A percentile compares a stretch with the other conserved stretches of the same genome.
phyloP scores from a whole-genome alignment of 1,284 basidiomycete species.

The Schizophyllum commune region DNA sequence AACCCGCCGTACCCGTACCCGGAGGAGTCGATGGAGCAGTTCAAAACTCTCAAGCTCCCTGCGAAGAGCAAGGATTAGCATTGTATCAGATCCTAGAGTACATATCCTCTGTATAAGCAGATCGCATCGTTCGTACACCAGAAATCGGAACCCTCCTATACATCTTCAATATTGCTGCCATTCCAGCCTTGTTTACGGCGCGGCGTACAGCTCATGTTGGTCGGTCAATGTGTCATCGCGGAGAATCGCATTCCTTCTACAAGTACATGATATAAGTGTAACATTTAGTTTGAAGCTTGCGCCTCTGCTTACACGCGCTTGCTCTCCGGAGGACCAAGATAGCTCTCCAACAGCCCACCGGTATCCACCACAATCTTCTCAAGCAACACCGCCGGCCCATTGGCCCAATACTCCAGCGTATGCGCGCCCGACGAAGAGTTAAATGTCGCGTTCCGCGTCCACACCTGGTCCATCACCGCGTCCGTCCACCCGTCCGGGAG shows the following conservation, averaged over 20 bases:
- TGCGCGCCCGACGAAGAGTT: constrained; percentile 41
- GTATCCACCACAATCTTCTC: constrained; percentile 62
- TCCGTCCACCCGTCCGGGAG: constrained; percentile 45
- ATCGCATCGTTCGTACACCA: too few species aligned
- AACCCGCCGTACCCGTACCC: too few species aligned
- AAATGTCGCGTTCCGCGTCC: constrained; percentile 19
- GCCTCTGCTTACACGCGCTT: background rate
- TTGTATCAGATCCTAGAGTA: too few species aligned
- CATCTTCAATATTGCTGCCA: too few species aligned
- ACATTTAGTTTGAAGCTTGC: background rate
- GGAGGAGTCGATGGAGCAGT: too few species aligned
- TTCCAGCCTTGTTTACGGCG: too few species aligned
- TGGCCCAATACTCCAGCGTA: constrained; percentile 40
- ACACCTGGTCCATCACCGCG: constrained; percentile 21
- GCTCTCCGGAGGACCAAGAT: constrained; percentile 58
- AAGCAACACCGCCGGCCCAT: constrained; percentile 49
- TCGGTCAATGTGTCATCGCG: too few species aligned
- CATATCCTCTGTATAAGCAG: too few species aligned
- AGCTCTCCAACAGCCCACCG: constrained; percentile 46
- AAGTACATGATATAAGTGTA: background rate
- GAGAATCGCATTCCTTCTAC: background rate
- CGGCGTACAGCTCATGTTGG: too few species aligned
- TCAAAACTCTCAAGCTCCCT: too few species aligned
- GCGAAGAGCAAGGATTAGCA: too few species aligned
- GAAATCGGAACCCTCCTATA: too few species aligned